Evolutionary conservation across 179 eudicot species (phyloP).

Genomic region (Corrigiola litoralis): DNA sequence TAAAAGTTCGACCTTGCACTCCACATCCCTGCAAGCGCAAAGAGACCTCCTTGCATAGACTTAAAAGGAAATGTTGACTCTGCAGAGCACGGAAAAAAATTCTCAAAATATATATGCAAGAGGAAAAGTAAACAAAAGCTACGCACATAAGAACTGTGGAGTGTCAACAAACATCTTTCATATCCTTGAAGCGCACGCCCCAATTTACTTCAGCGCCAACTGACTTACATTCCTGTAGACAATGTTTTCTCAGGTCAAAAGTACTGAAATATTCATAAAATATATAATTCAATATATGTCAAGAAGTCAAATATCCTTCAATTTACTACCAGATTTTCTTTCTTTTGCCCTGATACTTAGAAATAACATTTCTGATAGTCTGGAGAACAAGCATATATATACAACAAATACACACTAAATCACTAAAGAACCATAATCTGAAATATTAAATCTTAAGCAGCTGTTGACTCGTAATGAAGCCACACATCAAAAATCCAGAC

Average conservation of each 20-base stretch:
- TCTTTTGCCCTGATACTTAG: too few relatives aligned
- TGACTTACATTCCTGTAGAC: constrained; percentile 84
- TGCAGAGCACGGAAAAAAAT: constrained; percentile 30
- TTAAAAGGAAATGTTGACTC: constrained; percentile 59
- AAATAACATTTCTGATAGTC: too few relatives aligned
- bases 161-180: constrained; percentile 64
- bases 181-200: constrained; percentile 90
- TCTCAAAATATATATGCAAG: neutral
- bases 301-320: too few relatives aligned
- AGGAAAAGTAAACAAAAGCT: neutral
- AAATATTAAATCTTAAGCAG: too few relatives aligned
- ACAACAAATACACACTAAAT: too few relatives aligned
- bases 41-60: constrained; percentile 89
- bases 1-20: constrained; percentile 73
- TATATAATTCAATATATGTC: neutral
- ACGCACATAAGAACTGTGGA: neutral
- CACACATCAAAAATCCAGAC: too few relatives aligned
- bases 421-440: too few relatives aligned
- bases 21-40: constrained; percentile 85
- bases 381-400: too few relatives aligned
- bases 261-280: neutral
- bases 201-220: constrained; percentile 98
- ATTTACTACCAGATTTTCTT: too few relatives aligned
- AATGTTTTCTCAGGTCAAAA: constrained; percentile 3
- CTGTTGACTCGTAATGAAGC: too few relatives aligned